A percentile compares a stretch with the other conserved stretches of the same genome.
phyloP scores from a whole-genome alignment of 2,329 filamentous ascomycete genomes.

The Botrytis pseudocinerea region DNA sequence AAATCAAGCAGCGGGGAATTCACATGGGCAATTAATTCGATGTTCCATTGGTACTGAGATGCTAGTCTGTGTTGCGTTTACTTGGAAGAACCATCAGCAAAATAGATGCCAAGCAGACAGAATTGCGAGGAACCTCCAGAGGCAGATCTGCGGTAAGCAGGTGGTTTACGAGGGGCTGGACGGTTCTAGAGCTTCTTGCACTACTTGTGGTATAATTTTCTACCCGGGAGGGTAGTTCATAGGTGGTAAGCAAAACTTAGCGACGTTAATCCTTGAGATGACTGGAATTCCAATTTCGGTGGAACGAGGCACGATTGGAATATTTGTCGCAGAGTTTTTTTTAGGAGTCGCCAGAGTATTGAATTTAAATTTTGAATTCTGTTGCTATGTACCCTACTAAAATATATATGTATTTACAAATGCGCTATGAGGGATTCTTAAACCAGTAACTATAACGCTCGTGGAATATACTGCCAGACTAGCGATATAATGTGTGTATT shows the following conservation, averaged over 20 bases:
- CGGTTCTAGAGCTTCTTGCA: slow-evolving; percentile 26
- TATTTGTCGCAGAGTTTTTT: not conserved
- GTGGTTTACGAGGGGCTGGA: slow-evolving; percentile 34
- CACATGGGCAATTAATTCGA: slow-evolving; percentile 31
- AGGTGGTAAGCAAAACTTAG: not conserved
- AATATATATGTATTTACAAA: not conserved
- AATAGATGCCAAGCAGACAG: not conserved
- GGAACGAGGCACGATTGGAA: not conserved
- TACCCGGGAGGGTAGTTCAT: not conserved
- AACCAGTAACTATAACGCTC: not conserved
- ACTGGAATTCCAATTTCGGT: not conserved
- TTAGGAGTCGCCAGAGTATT: not conserved
- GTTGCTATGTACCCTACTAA: not conserved
- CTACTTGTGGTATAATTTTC: not conserved
- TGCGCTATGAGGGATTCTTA: not conserved
- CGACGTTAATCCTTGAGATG: not conserved
- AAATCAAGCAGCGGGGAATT: slow-evolving; percentile 24
- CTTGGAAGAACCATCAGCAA: slow-evolving; percentile 26
- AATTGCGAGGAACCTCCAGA: slow-evolving; percentile 23
- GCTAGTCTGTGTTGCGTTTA: slow-evolving; percentile 32
- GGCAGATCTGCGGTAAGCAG: slow-evolving; percentile 6
- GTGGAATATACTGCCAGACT: not conserved
- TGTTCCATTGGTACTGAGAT: slow-evolving; percentile 34
- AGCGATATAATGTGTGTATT: not conserved
- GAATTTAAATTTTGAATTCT: not conserved